Conservation (phyloP, 768 basidiomycete genomes). For the Sistotremastrum niveocremeum region DNA sequence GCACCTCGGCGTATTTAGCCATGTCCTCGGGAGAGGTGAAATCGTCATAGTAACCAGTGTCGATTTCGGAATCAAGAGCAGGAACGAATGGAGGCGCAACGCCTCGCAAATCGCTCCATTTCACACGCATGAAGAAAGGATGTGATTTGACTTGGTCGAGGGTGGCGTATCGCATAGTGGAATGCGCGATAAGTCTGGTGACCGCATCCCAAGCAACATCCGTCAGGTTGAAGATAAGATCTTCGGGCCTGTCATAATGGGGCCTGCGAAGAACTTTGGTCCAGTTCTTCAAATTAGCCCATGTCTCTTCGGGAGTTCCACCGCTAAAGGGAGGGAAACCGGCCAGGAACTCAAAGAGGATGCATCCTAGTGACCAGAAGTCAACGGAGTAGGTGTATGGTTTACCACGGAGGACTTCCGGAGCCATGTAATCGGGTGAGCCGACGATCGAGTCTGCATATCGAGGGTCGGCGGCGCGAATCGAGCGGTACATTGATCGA, state of each 20-base stretch:
- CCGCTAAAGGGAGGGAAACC: constrained; percentile 99
- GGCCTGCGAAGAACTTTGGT: constrained; percentile 81
- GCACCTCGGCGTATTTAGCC: constrained; percentile 97
- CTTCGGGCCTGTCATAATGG: constrained; percentile 90
- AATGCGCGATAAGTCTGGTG: constrained; percentile 82
- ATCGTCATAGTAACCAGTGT: constrained; percentile 92
- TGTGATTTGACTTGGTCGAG: constrained; percentile 61
- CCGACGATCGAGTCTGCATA: constrained; percentile 98
- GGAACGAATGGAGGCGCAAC: constrained; percentile 85
- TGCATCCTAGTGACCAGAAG: constrained; percentile 97
- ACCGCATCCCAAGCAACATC: constrained; percentile 94
- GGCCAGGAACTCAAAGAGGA: constrained; percentile 91
- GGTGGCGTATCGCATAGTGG: constrained; percentile 64
- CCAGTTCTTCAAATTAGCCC: constrained; percentile 99
- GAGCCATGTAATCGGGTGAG: constrained; percentile 98
- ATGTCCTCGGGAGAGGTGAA: constrained; percentile 84
- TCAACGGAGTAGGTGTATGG: constrained; percentile 95
- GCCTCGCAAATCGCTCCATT: constrained; percentile 70
- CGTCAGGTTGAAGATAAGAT: constrained; percentile 89
- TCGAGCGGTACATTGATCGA: constrained; percentile 85
- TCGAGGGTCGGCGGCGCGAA: constrained; percentile 79
- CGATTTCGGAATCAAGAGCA: constrained; percentile 83
- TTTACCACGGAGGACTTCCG: constrained; percentile 85
- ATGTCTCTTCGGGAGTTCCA: constrained; percentile 90
- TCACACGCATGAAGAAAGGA: constrained; percentile 66